These are phyloP conservation scores for Amanita inopinata DNA, from an alignment of 768 basidiomycete genomes.

Conservation along the genomic window DNA sequence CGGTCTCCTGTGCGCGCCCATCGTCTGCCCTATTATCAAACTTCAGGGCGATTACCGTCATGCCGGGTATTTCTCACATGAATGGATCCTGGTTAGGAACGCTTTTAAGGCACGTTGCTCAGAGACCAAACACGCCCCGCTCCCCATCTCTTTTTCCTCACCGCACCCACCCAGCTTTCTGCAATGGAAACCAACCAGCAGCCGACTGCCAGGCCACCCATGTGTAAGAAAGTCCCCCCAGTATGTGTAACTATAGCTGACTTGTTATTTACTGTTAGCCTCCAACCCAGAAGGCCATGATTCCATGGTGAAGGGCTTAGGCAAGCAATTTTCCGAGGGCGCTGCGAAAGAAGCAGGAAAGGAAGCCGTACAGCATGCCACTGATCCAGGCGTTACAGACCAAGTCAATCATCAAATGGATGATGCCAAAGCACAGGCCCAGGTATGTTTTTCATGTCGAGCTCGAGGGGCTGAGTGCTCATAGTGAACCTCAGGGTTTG, in stretches of 20 bases:
- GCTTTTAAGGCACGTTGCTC: too few species aligned
- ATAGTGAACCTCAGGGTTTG: constrained; percentile 12
- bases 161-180: too few species aligned
- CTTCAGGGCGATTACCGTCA: too few species aligned
- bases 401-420: constrained; percentile 17
- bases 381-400: constrained; percentile 13
- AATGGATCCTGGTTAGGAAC: too few species aligned
- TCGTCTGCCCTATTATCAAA: too few species aligned
- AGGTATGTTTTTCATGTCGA: constrained; percentile 12
- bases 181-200: constrained; percentile 6
- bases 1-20: too few species aligned
- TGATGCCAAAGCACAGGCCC: constrained; percentile 19
- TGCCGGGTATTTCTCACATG: too few species aligned
- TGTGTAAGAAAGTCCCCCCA: constrained; percentile 10
- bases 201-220: constrained; percentile 12
- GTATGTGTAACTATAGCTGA: not conserved
- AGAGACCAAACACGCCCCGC: too few species aligned
- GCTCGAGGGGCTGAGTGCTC: not conserved
- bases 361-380: constrained; percentile 18
- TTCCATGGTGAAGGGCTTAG: constrained; percentile 13
- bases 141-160: too few species aligned
- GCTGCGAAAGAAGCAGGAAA: constrained; percentile 19
- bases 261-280: not conserved
- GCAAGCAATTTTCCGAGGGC: constrained; percentile 14
- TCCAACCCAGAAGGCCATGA: constrained; percentile 1